Base-by-base conservation (phyloP, 2,329 filamentous ascomycete genomes). In the Venturia pyrina region DNA sequence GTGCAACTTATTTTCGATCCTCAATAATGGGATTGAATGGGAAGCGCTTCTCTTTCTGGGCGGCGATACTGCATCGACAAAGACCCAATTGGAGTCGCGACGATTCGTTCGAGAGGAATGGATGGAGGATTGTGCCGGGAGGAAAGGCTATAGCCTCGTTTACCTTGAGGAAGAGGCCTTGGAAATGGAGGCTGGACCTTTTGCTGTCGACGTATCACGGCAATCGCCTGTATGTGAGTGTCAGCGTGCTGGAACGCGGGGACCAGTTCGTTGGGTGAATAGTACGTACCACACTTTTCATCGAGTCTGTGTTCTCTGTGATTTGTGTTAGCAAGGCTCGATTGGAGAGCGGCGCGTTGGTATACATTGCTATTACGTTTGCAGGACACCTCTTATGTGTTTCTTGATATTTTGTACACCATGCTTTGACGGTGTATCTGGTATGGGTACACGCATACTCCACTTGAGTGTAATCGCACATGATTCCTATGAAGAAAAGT, bases 121-220 rank as follows among this genome's bases (percentile, higher is more conserved):
- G 37, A 40, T 40, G 5, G 37, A 40, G 5, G 4, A 48, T 53
- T 24, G 17, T 37, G 13, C 32, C 32, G 50, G 24, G 37, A n/a
- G 53, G 11, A 59, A 37, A n/a, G 53, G 53, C 15, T 59, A 2
- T 59, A n/a, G 21, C n/a, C n/a, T n/a, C n/a, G 1, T 37, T 97
- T 61, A 97, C 93, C 93, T 93, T 97, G 76, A 88, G 90, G 48
- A 15, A n/a, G 37, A 40, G 6, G 37, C 11, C 11, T 2, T 40
- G 37, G 62, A 53, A 24, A 13, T 53, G 48, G 53, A 59, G 17
- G 28, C 28, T 37, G 64, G 64, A 17, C 64, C 64, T 50, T 61
- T 65, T 44, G 56, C 56, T 24, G 48, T 66, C 21, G 66, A 65
- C 15, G 66, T 62, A n/a, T 66, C 64, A n/a, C 66, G 64, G 43